These are phyloP conservation scores for Colletotrichum kahawae DNA, from an alignment of 2,329 filamentous ascomycete species.

Conservation along the genomic window DNA sequence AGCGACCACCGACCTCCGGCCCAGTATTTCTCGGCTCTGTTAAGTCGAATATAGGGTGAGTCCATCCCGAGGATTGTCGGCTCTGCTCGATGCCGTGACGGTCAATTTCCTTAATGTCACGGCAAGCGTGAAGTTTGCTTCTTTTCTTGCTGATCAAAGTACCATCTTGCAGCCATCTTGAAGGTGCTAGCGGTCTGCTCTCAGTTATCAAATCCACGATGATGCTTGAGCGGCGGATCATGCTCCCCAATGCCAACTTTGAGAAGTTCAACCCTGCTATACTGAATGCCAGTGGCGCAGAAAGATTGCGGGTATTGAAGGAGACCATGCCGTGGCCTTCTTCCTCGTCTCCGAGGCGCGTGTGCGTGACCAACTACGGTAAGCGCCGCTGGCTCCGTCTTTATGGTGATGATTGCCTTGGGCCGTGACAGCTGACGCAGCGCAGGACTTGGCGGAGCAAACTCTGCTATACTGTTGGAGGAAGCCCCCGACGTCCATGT, in stretches of 20 bases:
- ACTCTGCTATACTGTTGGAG: constrained; percentile 26
- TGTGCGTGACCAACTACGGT: constrained; percentile 30
- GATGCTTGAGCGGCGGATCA: constrained; percentile 27
- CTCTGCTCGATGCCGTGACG: background rate
- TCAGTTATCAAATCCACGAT: constrained; percentile 31
- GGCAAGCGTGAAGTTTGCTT: background rate
- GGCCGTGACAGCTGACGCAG: background rate
- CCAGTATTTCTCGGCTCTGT: constrained; percentile 30
- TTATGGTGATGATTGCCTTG: background rate
- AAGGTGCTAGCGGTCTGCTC: constrained; percentile 29
- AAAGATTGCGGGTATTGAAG: constrained; percentile 17
- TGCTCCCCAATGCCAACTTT: constrained; percentile 30
- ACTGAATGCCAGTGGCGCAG: constrained; percentile 2
- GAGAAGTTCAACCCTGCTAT: constrained; percentile 25
- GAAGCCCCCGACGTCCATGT: background rate
- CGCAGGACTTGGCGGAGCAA: constrained; percentile 27
- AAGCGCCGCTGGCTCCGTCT: background rate
- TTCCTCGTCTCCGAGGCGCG: constrained; percentile 15
- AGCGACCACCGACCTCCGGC: constrained; percentile 23
- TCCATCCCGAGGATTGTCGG: background rate
- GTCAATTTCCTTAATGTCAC: background rate
- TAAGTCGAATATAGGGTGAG: constrained; percentile 25
- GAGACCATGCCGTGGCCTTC: constrained; percentile 25
- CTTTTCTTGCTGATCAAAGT: background rate
- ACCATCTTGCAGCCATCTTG: constrained; percentile 26